Base-by-base conservation (phyloP, 73 alveolate genomes). In the Paraurostyla sp. region DNA sequence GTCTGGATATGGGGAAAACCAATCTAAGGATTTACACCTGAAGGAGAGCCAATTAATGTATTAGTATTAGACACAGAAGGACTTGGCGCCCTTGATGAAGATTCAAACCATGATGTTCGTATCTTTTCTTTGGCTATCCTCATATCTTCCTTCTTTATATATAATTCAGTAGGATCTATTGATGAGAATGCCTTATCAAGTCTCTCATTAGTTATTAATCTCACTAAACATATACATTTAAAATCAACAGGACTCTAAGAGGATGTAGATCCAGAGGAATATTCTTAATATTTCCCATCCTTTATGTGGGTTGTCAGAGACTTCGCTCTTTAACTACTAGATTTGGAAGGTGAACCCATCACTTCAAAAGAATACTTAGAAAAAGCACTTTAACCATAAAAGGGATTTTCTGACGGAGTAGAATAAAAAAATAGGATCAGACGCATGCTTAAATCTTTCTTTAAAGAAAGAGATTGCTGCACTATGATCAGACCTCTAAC, bases 291-390 rank as follows among this genome's bases (percentile, higher is more conserved):
- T 91, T 94, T 98, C 90, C 99, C 99, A 23, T 71, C 97, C 35
- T 95, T 98, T 78, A 94, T 96, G 93, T 98, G 99, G 99, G 99
- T 98, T 27, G 99, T 98, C 52, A 95, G 99, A 90, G 99, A 98
- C 88, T 98, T 98, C 92, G 96, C 99, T 45, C 86, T 96, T 23
- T 88, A 97, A 85, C 86, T 97, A 41, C 93, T 94, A n/a, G 99
- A 97, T 81, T 89, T 86, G 56, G 90, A 94, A 58, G 98, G 99
- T 0, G 96, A 95, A 38, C 92, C 96, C 6, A 97, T 97, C 7
- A 88, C 97, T 0, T 94, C 99, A 0, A 95, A 96, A 80, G 98
- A 98, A 80, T 98, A 98, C 88, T 90, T 98, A 42, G 99, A 98
- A 91, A 86, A 95, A 41, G 99, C 99, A 15, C 91, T 97, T 16